Percentiles rank a stretch among this genome's conserved stretches.
Conservation (phyloP, 169 alveolate genomes). For the Hammondia hammondi region DNA sequence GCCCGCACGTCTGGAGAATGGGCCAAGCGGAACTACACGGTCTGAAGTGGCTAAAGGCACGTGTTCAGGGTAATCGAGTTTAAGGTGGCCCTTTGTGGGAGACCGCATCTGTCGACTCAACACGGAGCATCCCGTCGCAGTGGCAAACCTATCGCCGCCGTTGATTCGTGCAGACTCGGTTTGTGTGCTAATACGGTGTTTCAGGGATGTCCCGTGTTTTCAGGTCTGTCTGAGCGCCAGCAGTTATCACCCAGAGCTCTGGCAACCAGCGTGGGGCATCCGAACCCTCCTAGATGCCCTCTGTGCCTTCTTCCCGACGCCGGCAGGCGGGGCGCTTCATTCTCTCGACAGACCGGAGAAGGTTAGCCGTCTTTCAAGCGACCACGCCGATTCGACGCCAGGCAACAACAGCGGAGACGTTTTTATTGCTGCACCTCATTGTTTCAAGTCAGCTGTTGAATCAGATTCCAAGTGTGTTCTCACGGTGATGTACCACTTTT, state of each 20-base stretch:
- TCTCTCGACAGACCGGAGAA: slow-evolving; percentile 69
- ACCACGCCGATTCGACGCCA: too few species aligned
- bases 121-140: not conserved
- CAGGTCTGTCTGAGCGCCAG: slow-evolving; percentile 87
- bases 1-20: too few species aligned
- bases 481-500: too few species aligned
- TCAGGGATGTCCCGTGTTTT: not conserved
- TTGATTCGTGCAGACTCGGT: not conserved
- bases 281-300: slow-evolving; percentile 91
- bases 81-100: too few species aligned
- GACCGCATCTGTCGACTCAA: not conserved
- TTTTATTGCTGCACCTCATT: too few species aligned
- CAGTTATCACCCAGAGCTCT: slow-evolving; percentile 91
- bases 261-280: slow-evolving; percentile 95
- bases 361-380: not conserved
- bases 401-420: too few species aligned
- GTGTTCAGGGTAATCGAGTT: too few species aligned
- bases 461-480: too few species aligned
- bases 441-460: too few species aligned
- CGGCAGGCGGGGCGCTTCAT: slow-evolving; percentile 78
- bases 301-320: slow-evolving; percentile 88
- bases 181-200: not conserved
- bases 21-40: too few species aligned
- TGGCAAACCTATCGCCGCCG: not conserved
- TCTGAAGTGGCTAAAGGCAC: too few species aligned